A percentile compares a stretch with the other conserved stretches of the same genome.
These are phyloP conservation scores for Cenococcum geophilum DNA, from an alignment of 495 filamentous ascomycete species.

Conservation along the genomic window DNA sequence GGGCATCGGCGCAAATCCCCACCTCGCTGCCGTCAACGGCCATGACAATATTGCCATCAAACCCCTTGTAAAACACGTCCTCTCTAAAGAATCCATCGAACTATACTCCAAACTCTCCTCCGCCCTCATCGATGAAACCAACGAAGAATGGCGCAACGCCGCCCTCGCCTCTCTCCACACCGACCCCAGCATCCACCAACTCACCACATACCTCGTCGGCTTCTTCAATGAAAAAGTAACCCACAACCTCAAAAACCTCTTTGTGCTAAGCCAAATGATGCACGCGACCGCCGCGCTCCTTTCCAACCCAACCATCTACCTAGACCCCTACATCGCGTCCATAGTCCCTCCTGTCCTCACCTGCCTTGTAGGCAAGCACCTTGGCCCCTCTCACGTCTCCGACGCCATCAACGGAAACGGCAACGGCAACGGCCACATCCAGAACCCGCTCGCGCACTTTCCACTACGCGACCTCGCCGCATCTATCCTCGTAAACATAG, in stretches of 20 bases:
- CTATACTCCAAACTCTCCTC: constrained; percentile 92
- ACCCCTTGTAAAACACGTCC: constrained; percentile 86
- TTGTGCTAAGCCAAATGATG: constrained; percentile 84
- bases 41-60: constrained; percentile 76
- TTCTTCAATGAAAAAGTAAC: constrained; percentile 94
- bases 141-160: constrained; percentile 77
- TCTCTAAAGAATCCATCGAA: constrained; percentile 91
- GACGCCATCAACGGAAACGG: constrained; percentile 18
- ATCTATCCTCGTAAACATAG: constrained; percentile 65
- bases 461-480: constrained; percentile 78
- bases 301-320: constrained; percentile 71
- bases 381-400: constrained; percentile 41
- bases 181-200: constrained; percentile 88
- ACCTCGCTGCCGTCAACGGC: constrained; percentile 73
- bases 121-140: constrained; percentile 76
- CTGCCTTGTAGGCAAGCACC: constrained; percentile 78
- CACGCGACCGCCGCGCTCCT: constrained; percentile 76
- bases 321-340: constrained; percentile 83
- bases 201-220: constrained; percentile 90
- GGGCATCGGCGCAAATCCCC: constrained; percentile 76
- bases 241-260: constrained; percentile 77
- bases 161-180: constrained; percentile 73
- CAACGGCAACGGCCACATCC: constrained; percentile 41
- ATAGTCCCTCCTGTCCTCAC: constrained; percentile 86
- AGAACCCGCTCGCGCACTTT: constrained; percentile 56